Base-by-base conservation (phyloP, 257 asterid species). In the Solanum etuberosum region DNA sequence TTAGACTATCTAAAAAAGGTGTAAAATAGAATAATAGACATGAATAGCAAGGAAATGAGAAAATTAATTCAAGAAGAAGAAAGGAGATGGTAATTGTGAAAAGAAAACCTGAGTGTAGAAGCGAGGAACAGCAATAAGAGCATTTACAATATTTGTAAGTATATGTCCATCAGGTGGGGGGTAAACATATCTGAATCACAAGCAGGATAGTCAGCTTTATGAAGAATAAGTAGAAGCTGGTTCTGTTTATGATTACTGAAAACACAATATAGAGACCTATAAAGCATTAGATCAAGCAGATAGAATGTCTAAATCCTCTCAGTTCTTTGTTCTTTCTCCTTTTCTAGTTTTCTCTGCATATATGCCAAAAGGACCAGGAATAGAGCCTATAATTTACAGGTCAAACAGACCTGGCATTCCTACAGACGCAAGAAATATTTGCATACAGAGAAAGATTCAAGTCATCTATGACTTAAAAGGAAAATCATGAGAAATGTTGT, bases 141-240 rank as follows among this genome's bases (percentile, higher is more conserved):
- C 98, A 92, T 97, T 97, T 73, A 94, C 98, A 89, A 97, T 92
- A 92, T 97, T 97, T 63, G 96, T 95, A 86, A 97, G 92, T 89
- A 97, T 94, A 89, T 95, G 93, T 37, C 98, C 98, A 90, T 97
- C 98, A 68, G 99, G 98, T 82, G 98, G 97, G 27, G 98, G 99
- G 87, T 95, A 97, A 38, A 92, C 96, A 91, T 97, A 96, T 91
- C 99, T 96, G 92, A 84, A 90, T 27, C 86, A 88, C 57, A 91
- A 89, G 83, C 78, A 87, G 86, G 84, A 78, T 23, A 51, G 38
- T 43, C 86, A 89, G 84, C 46, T 34, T 84, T 38, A 12, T 37
- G 57, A 59, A 70, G 35, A 85, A 32, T 40, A 40, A 43, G 18
- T 29, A 15, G 84, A 78, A 25, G 84, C 84, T 25, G 25, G 16